phyloP scores from a whole-genome alignment of 805 yeast genomes.

The Candida vartiovaarae region DNA sequence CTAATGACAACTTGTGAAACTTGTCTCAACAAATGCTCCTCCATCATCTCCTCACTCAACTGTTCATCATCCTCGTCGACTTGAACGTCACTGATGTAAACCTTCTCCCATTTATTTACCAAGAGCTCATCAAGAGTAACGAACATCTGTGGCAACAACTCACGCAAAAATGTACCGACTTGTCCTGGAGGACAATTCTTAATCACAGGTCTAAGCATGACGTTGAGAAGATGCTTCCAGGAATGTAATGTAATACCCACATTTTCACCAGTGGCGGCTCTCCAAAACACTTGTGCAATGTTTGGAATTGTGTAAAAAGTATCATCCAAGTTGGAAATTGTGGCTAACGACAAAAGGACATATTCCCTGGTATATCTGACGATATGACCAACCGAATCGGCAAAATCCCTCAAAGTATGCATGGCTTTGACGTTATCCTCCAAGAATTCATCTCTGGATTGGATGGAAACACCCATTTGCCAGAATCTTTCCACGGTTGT shows the following conservation, averaged over 20 bases:
- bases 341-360: slow-evolving; percentile 83
- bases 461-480: slow-evolving; percentile 97
- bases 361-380: slow-evolving; percentile 94
- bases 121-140: slow-evolving; percentile 67
- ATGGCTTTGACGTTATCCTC: slow-evolving; percentile 93
- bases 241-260: slow-evolving; percentile 92
- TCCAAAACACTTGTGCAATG: slow-evolving; percentile 70
- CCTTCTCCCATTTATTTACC: slow-evolving; percentile 68
- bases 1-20: slow-evolving; percentile 88
- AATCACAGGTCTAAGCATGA: slow-evolving; percentile 79
- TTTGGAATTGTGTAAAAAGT: slow-evolving; percentile 83
- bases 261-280: slow-evolving; percentile 61
- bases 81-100: slow-evolving; percentile 36
- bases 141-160: slow-evolving; percentile 72
- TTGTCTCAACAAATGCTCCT: slow-evolving; percentile 89
- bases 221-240: slow-evolving; percentile 94
- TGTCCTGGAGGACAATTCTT: slow-evolving; percentile 78
- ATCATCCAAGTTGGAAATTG: slow-evolving; percentile 83
- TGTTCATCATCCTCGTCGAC: slow-evolving; percentile 57
- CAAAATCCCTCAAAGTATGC: slow-evolving; percentile 90
- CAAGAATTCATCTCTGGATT: slow-evolving; percentile 87
- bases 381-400: slow-evolving; percentile 95
- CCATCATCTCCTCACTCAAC: slow-evolving; percentile 96
- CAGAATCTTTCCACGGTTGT: slow-evolving; percentile 92
- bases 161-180: slow-evolving; percentile 63